These are phyloP conservation scores for Penicillium expansum DNA, from an alignment of 2,329 filamentous ascomycete species.

Conservation along the genomic window DNA sequence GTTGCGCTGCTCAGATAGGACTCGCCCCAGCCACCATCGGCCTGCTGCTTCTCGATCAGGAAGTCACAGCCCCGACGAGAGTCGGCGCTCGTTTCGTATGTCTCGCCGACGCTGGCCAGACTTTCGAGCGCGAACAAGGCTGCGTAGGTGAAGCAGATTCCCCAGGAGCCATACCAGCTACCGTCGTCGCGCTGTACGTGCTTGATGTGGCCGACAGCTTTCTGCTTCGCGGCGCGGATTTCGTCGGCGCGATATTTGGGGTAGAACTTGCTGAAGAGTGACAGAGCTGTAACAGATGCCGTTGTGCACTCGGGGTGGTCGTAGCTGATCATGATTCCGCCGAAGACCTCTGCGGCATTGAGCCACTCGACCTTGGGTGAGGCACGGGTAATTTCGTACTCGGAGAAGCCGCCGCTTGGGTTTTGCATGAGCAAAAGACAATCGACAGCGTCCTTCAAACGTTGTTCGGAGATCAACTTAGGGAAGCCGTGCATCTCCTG, in stretches of 20 bases:
- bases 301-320: constrained; percentile 98
- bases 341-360: constrained; percentile 96
- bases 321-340: constrained; percentile 97
- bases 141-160: constrained; percentile 96
- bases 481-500: constrained; percentile 78
- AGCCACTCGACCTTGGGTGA: constrained; percentile 76
- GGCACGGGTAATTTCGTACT: constrained; percentile 81
- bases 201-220: constrained; percentile 81
- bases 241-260: constrained; percentile 75
- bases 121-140: constrained; percentile 95
- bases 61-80: constrained; percentile 79
- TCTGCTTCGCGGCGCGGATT: constrained; percentile 68
- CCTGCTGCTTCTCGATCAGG: constrained; percentile 76
- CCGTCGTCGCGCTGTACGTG: constrained; percentile 73
- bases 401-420: constrained; percentile 76
- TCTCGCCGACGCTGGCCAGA: constrained; percentile 76
- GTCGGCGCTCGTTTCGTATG: constrained; percentile 68
- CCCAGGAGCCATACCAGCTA: constrained; percentile 98
- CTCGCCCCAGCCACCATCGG: constrained; percentile 95
- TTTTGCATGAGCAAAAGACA: constrained; percentile 92
- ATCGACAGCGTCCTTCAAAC: constrained; percentile 84
- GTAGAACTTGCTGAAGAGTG: constrained; percentile 76
- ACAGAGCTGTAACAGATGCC: constrained; percentile 83
- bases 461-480: constrained; percentile 67
- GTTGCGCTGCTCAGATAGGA: constrained; percentile 83